Percentiles rank a stretch among this genome's conserved stretches.
Conservation (phyloP, 1,284 basidiomycete genomes). For the Pseudozyma pruni region DNA sequence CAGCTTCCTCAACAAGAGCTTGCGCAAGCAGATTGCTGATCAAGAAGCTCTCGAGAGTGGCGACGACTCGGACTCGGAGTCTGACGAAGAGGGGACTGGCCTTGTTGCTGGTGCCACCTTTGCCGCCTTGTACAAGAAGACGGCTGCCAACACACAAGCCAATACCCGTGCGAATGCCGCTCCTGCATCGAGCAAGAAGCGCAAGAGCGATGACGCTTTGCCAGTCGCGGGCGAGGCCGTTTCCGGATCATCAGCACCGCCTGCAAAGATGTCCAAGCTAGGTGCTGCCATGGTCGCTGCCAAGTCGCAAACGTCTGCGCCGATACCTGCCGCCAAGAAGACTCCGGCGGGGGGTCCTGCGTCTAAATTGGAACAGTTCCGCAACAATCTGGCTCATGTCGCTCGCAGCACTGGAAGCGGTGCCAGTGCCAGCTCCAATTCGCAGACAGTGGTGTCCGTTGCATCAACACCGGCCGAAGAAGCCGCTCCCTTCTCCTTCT, state of each 20-base stretch:
- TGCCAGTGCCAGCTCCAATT: constrained; percentile 23
- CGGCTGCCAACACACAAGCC: constrained; percentile 37
- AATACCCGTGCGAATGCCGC: constrained; percentile 44
- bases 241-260: constrained; percentile 15
- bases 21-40: constrained; percentile 57
- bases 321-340: constrained; percentile 18
- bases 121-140: constrained; percentile 30
- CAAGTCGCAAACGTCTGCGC: constrained; percentile 20
- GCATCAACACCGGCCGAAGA: constrained; percentile 7
- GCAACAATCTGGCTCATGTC: constrained; percentile 46
- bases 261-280: constrained; percentile 36
- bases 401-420: constrained; percentile 37
- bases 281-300: constrained; percentile 29
- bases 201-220: constrained; percentile 44
- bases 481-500: not conserved
- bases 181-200: constrained; percentile 21
- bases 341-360: constrained; percentile 25
- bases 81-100: constrained; percentile 26
- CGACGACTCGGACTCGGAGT: constrained; percentile 35
- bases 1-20: constrained; percentile 64
- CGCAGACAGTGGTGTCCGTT: constrained; percentile 11
- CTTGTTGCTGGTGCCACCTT: constrained; percentile 32
- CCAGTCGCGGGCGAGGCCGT: constrained; percentile 15
- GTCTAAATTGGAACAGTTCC: constrained; percentile 48
- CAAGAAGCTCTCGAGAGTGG: constrained; percentile 35